phyloP scores from a whole-genome alignment of 495 filamentous ascomycete genomes.

The Trichoderma erinaceum region DNA sequence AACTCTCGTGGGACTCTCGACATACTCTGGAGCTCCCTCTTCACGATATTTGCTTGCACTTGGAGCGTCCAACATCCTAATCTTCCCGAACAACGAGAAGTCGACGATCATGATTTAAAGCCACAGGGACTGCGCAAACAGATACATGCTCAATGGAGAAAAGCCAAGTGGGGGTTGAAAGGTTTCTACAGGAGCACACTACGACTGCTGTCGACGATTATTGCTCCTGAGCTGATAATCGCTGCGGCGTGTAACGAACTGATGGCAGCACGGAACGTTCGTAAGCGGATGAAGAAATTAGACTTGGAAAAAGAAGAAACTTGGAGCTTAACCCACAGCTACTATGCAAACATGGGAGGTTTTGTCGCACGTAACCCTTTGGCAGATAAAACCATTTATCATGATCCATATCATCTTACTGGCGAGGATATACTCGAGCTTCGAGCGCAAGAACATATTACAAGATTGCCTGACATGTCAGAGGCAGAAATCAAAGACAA shows the following conservation, averaged over 20 bases:
- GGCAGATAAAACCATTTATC: not conserved
- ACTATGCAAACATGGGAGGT: constrained; percentile 10
- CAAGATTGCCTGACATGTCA: not conserved
- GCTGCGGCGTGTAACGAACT: not conserved
- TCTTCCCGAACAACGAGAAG: not conserved
- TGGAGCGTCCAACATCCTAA: not conserved
- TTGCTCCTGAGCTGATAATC: not conserved
- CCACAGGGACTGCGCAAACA: not conserved
- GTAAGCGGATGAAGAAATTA: not conserved
- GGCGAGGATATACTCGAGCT: not conserved
- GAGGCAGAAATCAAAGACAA: not conserved
- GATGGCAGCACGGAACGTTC: not conserved
- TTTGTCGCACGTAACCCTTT: not conserved
- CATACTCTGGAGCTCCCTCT: not conserved
- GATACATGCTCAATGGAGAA: not conserved
- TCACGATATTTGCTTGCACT: not conserved
- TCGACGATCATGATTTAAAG: not conserved
- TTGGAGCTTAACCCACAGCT: not conserved
- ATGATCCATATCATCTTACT: not conserved
- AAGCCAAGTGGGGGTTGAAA: not conserved
- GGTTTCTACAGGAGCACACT: not conserved
- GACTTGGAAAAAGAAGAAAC: not conserved
- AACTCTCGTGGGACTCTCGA: not conserved
- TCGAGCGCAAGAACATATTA: not conserved
- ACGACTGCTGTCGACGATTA: not conserved